A percentile compares a stretch with the other conserved stretches of the same genome.
phyloP scores from a whole-genome alignment of 2,329 filamentous ascomycete genomes.

The Colletotrichum echinochloae region DNA sequence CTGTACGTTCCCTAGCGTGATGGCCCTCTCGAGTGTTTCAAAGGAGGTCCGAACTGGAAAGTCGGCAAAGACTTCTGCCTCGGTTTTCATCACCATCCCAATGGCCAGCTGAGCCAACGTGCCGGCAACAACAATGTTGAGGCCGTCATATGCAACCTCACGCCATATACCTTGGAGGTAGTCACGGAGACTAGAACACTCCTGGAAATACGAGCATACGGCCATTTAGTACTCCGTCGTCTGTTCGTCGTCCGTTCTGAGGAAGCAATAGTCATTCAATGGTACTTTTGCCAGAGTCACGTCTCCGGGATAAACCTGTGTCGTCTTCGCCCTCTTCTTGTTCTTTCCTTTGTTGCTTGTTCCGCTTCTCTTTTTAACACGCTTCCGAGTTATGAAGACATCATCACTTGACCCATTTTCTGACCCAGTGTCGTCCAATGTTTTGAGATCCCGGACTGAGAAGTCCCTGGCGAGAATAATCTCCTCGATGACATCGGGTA shows the following conservation, averaged over 20 bases:
- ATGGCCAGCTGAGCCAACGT: constrained; percentile 56
- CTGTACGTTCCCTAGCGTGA: constrained; percentile 53
- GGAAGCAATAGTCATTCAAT: constrained; percentile 58
- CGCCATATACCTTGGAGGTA: constrained; percentile 56
- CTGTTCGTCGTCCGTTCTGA: constrained; percentile 52
- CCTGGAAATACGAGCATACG: constrained; percentile 51
- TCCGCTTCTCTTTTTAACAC: constrained; percentile 39
- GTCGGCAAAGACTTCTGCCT: constrained; percentile 55
- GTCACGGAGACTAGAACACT: constrained; percentile 55
- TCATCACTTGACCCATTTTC: neutral
- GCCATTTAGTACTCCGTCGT: constrained; percentile 59
- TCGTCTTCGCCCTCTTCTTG: constrained; percentile 44
- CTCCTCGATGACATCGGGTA: neutral
- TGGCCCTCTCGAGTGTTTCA: constrained; percentile 55
- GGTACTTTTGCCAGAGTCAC: constrained; percentile 52
- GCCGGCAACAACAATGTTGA: constrained; percentile 61
- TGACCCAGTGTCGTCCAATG: neutral
- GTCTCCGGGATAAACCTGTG: constrained; percentile 30
- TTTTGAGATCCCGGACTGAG: neutral
- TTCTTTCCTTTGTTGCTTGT: neutral
- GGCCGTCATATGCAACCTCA: constrained; percentile 56
- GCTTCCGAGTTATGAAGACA: constrained; percentile 17
- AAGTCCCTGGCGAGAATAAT: constrained; percentile 10
- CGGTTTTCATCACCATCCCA: constrained; percentile 54
- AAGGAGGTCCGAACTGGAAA: constrained; percentile 60